These are phyloP conservation scores for Colletotrichum musicola DNA, from an alignment of 2,329 filamentous ascomycete genomes.

Conservation along the genomic window DNA sequence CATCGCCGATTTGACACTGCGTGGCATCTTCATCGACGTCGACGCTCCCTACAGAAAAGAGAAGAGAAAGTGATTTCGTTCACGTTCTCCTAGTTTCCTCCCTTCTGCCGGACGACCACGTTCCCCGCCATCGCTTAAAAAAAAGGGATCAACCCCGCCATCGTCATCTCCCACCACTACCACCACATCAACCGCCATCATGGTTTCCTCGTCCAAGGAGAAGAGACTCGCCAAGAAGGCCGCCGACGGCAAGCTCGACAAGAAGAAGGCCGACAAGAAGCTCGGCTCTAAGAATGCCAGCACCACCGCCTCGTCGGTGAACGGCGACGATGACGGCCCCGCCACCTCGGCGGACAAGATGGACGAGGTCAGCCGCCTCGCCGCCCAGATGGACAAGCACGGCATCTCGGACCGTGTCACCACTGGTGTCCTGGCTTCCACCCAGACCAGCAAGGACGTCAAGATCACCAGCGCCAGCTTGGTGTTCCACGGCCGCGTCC, in stretches of 20 bases:
- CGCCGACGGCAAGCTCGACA: slow-evolving; percentile 74
- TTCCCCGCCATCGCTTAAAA: slow-evolving; percentile 39
- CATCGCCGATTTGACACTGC: slow-evolving; percentile 36
- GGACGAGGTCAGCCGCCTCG: slow-evolving; percentile 86
- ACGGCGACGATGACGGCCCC: slow-evolving; percentile 80
- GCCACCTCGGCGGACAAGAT: slow-evolving; percentile 80
- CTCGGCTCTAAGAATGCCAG: slow-evolving; percentile 67
- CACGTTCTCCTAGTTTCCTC: slow-evolving; percentile 1
- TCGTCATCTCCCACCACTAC: slow-evolving; percentile 20
- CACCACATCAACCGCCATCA: slow-evolving; percentile 54
- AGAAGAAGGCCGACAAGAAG: slow-evolving; percentile 82
- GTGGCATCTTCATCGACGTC: slow-evolving; percentile 27
- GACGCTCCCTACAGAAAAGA: slow-evolving; percentile 11
- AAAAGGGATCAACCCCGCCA: slow-evolving; percentile 36
- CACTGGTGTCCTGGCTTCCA: slow-evolving; percentile 93
- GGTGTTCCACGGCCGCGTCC: slow-evolving; percentile 97
- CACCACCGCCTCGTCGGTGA: slow-evolving; percentile 70
- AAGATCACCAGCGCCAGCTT: slow-evolving; percentile 95
- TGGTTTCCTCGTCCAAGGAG: slow-evolving; percentile 76
- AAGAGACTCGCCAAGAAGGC: slow-evolving; percentile 80
- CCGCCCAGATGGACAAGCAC: slow-evolving; percentile 94
- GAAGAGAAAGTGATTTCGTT: slow-evolving; percentile 1
- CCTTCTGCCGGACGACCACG: slow-evolving; percentile 28
- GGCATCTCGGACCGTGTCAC: slow-evolving; percentile 98
- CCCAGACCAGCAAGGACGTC: slow-evolving; percentile 88